A percentile compares a stretch with the other conserved stretches of the same genome.
Conservation (phyloP, 805 yeast species). For the Myxozyma melibiosi region DNA sequence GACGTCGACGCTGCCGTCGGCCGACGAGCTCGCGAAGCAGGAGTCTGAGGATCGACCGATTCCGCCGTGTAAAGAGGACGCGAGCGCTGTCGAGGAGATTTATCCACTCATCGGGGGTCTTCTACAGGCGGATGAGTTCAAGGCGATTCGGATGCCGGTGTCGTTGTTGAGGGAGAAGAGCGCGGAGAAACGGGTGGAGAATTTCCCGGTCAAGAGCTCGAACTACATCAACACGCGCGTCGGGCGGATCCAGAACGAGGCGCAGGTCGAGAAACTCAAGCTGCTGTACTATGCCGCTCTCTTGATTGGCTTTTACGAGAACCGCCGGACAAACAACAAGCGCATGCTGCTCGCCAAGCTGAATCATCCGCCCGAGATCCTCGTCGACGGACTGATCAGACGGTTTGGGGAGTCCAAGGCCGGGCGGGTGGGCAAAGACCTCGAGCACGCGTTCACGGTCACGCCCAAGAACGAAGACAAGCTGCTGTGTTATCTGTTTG, state of each 20-base stretch:
- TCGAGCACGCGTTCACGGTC: slow-evolving; percentile 53
- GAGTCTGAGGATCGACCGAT: slow-evolving; percentile 77
- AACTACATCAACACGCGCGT: slow-evolving; percentile 37
- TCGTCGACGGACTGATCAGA: slow-evolving; percentile 70
- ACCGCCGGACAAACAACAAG: slow-evolving; percentile 66
- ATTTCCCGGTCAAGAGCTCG: slow-evolving; percentile 30
- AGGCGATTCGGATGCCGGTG: slow-evolving; percentile 58
- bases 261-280: slow-evolving; percentile 62
- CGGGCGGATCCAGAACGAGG: slow-evolving; percentile 46
- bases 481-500: slow-evolving; percentile 75
- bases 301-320: slow-evolving; percentile 74
- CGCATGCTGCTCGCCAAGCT: slow-evolving; percentile 56
- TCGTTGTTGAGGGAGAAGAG: slow-evolving; percentile 50
- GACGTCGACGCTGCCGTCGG: slow-evolving; percentile 74
- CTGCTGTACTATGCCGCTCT: slow-evolving; percentile 79
- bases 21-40: slow-evolving; percentile 58
- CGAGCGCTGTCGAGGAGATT: slow-evolving; percentile 80
- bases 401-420: slow-evolving; percentile 70
- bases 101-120: slow-evolving; percentile 68
- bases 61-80: slow-evolving; percentile 73
- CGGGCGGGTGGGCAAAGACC: slow-evolving; percentile 42
- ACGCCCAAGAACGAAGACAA: slow-evolving; percentile 91
- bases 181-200: slow-evolving; percentile 15
- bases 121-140: slow-evolving; percentile 67
- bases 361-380: slow-evolving; percentile 68